Base-by-base conservation (phyloP, 140 eudicot species). In the Senecio squalidus region DNA sequence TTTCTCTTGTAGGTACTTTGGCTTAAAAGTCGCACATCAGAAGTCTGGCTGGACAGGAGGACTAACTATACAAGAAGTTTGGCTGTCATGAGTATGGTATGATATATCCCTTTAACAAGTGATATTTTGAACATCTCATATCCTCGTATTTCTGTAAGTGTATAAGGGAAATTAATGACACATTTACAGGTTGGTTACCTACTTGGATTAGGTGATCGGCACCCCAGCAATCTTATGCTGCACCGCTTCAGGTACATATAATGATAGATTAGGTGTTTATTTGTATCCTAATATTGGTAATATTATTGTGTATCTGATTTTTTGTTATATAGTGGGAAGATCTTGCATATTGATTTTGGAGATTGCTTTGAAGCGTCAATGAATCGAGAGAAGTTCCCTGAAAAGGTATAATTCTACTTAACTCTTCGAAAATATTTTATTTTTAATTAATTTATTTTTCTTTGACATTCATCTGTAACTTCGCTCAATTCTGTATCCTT, bases 51-150 rank as follows among this genome's bases (percentile, higher is more conserved):
- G 25, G 94, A 84, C 63, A 77, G 98, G 60, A 80, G 98, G 82
- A 92, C 98, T 31, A 88, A 88, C 69, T 92, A 87, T 61, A 84
- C 99, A 10, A 80, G 99, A 80, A 93, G 99, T 76, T 84, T 93
- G 78, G 99, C 99, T 46, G 99, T 93, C 59, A 93, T 93, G 99
- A 93, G 99, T 78, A 93, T 93, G 99, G 99, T 93, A 84, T 53
- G 68, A 43, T 48, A 20, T 78, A 14, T 74, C 29, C 17, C n/a
- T 38, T 38, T 9, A 9, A 16, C 14, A 6, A 9, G n/a, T 38
- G 16, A 11, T 38, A 11, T 9, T 9, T 36, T 36, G 44, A 38
- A 9, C 44, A 4, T 38, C 16, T 38, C 10, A 11, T 11, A 38
- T 11, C 44, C 44, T 10, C 16, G 16, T 38, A 16, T 38, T 38